Conservation (phyloP, 1,139 yeast species). For the Kodamaea sp. region DNA sequence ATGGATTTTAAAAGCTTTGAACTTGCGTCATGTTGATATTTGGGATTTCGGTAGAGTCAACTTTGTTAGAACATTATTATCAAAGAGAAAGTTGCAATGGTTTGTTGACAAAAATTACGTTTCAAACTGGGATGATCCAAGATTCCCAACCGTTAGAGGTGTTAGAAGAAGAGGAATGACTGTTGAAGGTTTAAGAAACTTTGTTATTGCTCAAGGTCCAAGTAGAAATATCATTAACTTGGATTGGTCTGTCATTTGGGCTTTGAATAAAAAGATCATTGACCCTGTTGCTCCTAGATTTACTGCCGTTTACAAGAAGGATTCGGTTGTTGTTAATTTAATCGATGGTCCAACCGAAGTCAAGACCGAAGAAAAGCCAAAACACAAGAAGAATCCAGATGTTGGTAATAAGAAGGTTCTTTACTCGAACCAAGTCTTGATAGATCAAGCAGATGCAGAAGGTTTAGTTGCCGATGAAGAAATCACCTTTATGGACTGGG, state of each 20-base stretch:
- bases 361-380: conserved; percentile 70
- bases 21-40: conserved; percentile 84
- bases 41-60: conserved; percentile 98
- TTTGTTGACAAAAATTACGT: conserved; percentile 89
- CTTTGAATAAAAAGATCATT: conserved; percentile 90
- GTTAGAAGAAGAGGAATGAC: conserved; percentile 99
- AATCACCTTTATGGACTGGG: conserved; percentile 98
- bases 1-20: conserved; percentile 82
- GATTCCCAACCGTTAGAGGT: conserved; percentile 99
- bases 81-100: conserved; percentile 98
- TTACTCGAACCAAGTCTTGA: conserved; percentile 58
- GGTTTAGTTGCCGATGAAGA: conserved; percentile 74
- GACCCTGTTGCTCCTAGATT: conserved; percentile 97
- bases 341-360: conserved; percentile 68
- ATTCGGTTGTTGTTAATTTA: conserved; percentile 64
- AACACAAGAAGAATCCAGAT: conserved; percentile 93
- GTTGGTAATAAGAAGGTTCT: conserved; percentile 83
- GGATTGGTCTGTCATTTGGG: conserved; percentile 98
- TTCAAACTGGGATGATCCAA: conserved; percentile 94
- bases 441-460: conserved; percentile 89
- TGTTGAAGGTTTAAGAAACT: conserved; percentile 91
- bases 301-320: conserved; percentile 63
- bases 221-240: conserved; percentile 92
- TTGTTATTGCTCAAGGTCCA: conserved; percentile 93
- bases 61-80: conserved; percentile 87